phyloP scores from a whole-genome alignment of 768 basidiomycete genomes.

The Tephrocybe sp. region DNA sequence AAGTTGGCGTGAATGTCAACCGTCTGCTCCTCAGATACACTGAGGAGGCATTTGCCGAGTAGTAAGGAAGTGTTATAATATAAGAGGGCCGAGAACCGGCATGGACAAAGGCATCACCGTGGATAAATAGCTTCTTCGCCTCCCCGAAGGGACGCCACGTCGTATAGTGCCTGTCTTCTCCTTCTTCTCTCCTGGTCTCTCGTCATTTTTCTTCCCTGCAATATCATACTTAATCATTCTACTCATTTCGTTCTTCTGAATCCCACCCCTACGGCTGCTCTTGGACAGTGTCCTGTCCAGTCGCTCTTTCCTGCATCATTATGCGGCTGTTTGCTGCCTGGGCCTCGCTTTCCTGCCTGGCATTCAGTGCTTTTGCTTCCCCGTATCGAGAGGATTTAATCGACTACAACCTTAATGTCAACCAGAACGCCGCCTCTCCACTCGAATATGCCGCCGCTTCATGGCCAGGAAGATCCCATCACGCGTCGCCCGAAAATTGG shows the following conservation, averaged over 20 bases:
- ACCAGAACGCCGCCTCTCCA: slow-evolving; percentile 66
- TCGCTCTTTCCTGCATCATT: slow-evolving; percentile 10
- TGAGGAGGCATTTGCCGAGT: not conserved
- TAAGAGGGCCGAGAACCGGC: not conserved
- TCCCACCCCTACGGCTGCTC: slow-evolving; percentile 19
- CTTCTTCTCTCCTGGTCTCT: not conserved
- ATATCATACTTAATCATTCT: not conserved
- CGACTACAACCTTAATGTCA: slow-evolving; percentile 78
- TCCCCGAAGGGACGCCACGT: slow-evolving; percentile 1
- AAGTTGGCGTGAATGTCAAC: no score
- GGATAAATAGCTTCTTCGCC: slow-evolving; percentile 6
- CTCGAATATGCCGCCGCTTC: slow-evolving; percentile 64
- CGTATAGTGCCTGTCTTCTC: not conserved
- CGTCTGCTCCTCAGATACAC: no score
- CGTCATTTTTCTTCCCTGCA: not conserved
- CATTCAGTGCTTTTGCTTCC: slow-evolving; percentile 46
- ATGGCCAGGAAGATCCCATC: slow-evolving; percentile 67
- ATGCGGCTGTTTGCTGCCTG: slow-evolving; percentile 53
- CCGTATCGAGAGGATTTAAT: slow-evolving; percentile 68
- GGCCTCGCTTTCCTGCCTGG: slow-evolving; percentile 36
- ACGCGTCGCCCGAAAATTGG: slow-evolving; percentile 84
- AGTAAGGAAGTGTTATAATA: not conserved
- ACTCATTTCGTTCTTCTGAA: not conserved
- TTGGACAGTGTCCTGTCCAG: slow-evolving; percentile 1
- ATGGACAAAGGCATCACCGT: slow-evolving; percentile 1